These are phyloP conservation scores for Fistulina hepatica DNA, from an alignment of 1,284 basidiomycete species.

Conservation along the genomic window DNA sequence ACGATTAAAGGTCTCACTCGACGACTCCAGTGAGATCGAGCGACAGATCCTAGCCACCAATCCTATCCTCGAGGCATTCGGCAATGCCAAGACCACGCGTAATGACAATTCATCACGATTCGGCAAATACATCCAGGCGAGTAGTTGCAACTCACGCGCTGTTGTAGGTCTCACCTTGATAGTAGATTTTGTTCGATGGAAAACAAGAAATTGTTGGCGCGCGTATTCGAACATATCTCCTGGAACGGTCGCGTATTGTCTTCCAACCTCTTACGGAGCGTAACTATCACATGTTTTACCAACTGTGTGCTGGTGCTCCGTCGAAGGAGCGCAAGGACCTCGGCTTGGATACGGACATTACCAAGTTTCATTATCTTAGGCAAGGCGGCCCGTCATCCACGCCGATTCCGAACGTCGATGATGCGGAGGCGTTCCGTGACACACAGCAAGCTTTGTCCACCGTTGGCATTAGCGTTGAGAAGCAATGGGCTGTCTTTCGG, in stretches of 20 bases:
- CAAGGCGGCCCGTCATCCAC: slow-evolving; percentile 86
- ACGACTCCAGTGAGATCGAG: slow-evolving; percentile 90
- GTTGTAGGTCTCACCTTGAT: slow-evolving; percentile 6
- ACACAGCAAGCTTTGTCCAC: slow-evolving; percentile 94
- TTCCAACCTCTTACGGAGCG: slow-evolving; percentile 96
- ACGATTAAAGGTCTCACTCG: slow-evolving; percentile 59
- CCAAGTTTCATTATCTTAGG: slow-evolving; percentile 87
- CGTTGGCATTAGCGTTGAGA: slow-evolving; percentile 93
- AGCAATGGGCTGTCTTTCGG: slow-evolving; percentile 97
- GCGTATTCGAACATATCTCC: slow-evolving; percentile 92
- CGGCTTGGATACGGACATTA: slow-evolving; percentile 76
- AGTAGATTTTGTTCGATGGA: slow-evolving; percentile 89
- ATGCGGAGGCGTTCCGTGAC: slow-evolving; percentile 86
- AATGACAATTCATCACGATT: slow-evolving; percentile 99
- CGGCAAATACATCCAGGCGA: slow-evolving; percentile 97
- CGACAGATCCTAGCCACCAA: slow-evolving; percentile 97
- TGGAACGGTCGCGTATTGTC: slow-evolving; percentile 94
- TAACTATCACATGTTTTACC: slow-evolving; percentile 99
- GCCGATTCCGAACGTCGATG: slow-evolving; percentile 87
- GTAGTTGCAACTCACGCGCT: slow-evolving; percentile 15
- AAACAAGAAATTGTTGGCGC: slow-evolving; percentile 96
- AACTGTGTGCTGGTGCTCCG: slow-evolving; percentile 94
- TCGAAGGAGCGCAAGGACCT: slow-evolving; percentile 93
- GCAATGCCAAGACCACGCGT: slow-evolving; percentile 97
- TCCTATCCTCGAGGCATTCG: slow-evolving; percentile 97